Conservation (phyloP, 495 filamentous ascomycete genomes). For the Annulohypoxylon nitens region DNA sequence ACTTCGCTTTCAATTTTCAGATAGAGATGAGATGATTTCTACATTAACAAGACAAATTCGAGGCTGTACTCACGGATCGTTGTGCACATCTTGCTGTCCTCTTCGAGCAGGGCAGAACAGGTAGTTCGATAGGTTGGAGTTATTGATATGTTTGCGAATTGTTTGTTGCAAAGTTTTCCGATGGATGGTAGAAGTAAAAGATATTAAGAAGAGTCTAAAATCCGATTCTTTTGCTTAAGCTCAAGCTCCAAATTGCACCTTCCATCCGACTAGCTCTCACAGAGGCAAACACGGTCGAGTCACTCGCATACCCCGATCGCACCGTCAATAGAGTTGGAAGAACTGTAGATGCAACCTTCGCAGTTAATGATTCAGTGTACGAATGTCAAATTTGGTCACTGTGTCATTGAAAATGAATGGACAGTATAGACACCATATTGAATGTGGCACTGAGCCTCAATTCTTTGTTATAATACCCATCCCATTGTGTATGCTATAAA, state of each 20-base stretch:
- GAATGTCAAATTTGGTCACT: not conserved
- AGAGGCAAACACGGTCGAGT: not conserved
- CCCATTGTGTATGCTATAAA: conserved; percentile 4
- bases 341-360: not conserved
- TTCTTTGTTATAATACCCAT: not conserved
- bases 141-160: not conserved
- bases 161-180: not conserved
- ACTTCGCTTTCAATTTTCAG: not conserved
- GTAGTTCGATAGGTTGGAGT: not conserved
- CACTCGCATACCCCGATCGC: not conserved
- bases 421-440: not conserved
- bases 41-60: not conserved
- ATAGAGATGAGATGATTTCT: not conserved
- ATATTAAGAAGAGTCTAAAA: not conserved
- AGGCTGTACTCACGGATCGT: conserved; percentile 35
- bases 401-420: not conserved
- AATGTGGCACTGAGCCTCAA: not conserved
- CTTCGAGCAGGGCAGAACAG: conserved; percentile 8
- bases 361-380: no score
- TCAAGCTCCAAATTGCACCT: conserved; percentile 8
- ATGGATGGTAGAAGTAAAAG: not conserved
- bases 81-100: conserved; percentile 40
- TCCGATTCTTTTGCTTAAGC: conserved; percentile 3
- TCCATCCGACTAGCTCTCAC: not conserved
- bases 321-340: not conserved